Percentiles rank a stretch among this genome's conserved stretches.
Conservation (phyloP, 257 asterid species). For the Paulownia fortunei region DNA sequence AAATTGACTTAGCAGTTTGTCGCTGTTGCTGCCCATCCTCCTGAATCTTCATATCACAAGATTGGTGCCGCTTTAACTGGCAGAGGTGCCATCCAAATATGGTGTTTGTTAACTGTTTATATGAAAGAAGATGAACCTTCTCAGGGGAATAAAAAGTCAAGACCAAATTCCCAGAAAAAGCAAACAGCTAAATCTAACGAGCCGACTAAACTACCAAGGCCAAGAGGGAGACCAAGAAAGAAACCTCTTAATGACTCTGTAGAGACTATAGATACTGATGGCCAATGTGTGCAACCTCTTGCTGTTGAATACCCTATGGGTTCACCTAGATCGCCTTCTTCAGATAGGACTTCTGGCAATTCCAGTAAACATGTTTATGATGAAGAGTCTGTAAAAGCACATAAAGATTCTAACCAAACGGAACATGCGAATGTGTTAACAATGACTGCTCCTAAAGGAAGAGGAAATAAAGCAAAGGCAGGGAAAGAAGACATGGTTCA, state of each 20-base stretch:
- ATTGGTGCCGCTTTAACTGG: slow-evolving; percentile 83
- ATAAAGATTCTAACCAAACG: slow-evolving; percentile 22
- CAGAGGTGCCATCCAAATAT: slow-evolving; percentile 87
- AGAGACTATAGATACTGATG: slow-evolving; percentile 34
- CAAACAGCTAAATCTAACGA: slow-evolving; percentile 28
- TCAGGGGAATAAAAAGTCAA: slow-evolving; percentile 45
- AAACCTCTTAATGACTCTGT: slow-evolving; percentile 42
- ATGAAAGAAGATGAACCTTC: slow-evolving; percentile 39
- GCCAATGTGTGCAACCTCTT: slow-evolving; percentile 37
- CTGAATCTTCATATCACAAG: slow-evolving; percentile 84
- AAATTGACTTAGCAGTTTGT: slow-evolving; percentile 62
- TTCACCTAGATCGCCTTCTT: slow-evolving; percentile 22
- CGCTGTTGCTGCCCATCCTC: slow-evolving; percentile 95
- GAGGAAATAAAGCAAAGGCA: slow-evolving; percentile 38
- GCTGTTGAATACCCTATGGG: slow-evolving; percentile 41
- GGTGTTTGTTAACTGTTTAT: slow-evolving; percentile 69
- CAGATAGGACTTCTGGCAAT: slow-evolving; percentile 35
- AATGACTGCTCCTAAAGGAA: slow-evolving; percentile 36
- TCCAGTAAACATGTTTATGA: slow-evolving; percentile 4
- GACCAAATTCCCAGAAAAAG: slow-evolving; percentile 31
- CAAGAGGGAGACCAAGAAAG: slow-evolving; percentile 58
- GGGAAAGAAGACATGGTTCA: slow-evolving; percentile 34
- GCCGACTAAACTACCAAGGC: slow-evolving; percentile 37
- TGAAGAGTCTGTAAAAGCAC: slow-evolving; percentile 35
- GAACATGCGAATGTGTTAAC: slow-evolving; percentile 24